Base-by-base conservation (phyloP, 352 stramenopile genomes). In the Phytophthora sp. region DNA sequence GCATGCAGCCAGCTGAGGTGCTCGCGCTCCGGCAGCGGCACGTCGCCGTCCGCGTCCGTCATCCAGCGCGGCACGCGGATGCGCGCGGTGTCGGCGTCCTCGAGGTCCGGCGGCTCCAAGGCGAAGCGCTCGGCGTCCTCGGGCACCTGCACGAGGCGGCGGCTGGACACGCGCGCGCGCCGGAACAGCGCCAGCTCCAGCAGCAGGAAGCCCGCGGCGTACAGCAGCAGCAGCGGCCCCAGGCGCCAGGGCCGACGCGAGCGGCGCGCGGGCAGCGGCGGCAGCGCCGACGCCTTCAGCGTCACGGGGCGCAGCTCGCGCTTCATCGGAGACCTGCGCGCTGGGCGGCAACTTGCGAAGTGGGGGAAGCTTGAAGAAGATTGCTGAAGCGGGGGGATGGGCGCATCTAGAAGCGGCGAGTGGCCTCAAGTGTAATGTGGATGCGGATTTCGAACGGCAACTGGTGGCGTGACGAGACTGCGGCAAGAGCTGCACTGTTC, bases 1-100 rank as follows among this genome's bases (percentile, higher is more conserved):
- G 38, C 18, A 15, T 74, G 66, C 13, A 79, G 57, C 42, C 66
- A 69, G 26, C 56, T 79, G 24, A 79, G 10, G 17, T 79, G 70
- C 8, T 58, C 59, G 20, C 66, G 51, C 23, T 83, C 74, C 12
- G 59, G 61, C 2, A 57, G 32, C 1, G 68, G 57, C 18, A 74
- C 60, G 2, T 74, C 52, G 11, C 51, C 37, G 42, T 56, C 21
- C 32, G 55, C 45, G 60, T 70, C 54, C 31, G 63, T 70, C 43
- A 74, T 67, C 66, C 66, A 74, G 9, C 55, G 54, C 0, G 62
- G 46, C 4, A 70, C 54, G 7, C 44, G 15, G 17, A 70, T 70
- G 39, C 61, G 53, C 13, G 54, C 45, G 17, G 61, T 44, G 1
- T 63, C 54, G 3, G 41, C 46, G 15, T 60, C 62, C 21, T 66